Evolutionary conservation across 1,284 basidiomycete species (phyloP).

Genomic region (Phellopilus nigrolimitatus): DNA sequence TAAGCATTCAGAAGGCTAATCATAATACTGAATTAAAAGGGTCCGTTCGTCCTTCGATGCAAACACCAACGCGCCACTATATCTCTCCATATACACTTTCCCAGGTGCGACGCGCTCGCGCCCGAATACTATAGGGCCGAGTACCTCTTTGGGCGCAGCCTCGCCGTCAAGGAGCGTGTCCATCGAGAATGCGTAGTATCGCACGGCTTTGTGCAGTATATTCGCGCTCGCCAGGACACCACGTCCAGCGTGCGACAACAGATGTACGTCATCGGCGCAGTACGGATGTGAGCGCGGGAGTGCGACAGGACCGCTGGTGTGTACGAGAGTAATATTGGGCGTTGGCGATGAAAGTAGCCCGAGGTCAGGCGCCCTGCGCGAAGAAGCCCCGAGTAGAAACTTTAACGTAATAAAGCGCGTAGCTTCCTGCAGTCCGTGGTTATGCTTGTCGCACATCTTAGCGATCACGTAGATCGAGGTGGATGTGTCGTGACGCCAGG

Average conservation of each 20-base stretch:
- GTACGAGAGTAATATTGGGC: not conserved
- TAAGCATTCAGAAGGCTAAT: too few species aligned
- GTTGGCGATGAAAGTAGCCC: not conserved
- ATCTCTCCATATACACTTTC: not conserved
- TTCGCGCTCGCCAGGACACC: constrained; percentile 8
- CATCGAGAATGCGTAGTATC: constrained; percentile 6
- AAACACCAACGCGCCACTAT: not conserved
- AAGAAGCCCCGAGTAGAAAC: not conserved
- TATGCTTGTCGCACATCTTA: not conserved
- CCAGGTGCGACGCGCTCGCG: constrained; percentile 3
- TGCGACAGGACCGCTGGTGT: not conserved
- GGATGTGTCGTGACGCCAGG: not conserved
- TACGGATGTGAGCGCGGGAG: constrained; percentile 3
- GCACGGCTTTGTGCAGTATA: constrained; percentile 1
- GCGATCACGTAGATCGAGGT: not conserved
- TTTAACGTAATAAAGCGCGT: not conserved
- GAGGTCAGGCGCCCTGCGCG: not conserved
- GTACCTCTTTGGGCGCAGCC: too few species aligned
- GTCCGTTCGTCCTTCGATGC: not conserved
- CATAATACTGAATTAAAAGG: not conserved
- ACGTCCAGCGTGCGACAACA: constrained; percentile 2
- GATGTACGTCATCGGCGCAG: not conserved
- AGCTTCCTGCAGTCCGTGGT: not conserved
- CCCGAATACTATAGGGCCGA: constrained; percentile 6
- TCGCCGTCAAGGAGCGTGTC: constrained; percentile 4